Conservation (phyloP, 768 basidiomycete species). For the Cubamyces sp. region DNA sequence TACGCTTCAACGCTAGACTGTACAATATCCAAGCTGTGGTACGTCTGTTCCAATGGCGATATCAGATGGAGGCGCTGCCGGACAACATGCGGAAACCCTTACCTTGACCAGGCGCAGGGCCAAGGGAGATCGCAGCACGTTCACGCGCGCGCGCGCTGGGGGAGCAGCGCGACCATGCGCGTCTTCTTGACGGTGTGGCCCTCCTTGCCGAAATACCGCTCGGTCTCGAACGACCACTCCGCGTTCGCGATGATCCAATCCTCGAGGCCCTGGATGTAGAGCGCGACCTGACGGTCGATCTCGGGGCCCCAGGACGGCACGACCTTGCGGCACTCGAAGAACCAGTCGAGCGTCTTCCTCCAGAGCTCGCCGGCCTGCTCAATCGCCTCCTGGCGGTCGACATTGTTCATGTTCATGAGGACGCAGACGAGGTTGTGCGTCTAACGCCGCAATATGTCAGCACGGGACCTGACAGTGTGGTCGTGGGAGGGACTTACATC, state of each 20-base stretch:
- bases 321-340: conserved; percentile 46
- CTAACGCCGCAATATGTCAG: conserved; percentile 8
- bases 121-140: neutral
- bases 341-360: conserved; percentile 69
- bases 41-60: neutral
- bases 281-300: conserved; percentile 61
- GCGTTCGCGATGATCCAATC: conserved; percentile 76
- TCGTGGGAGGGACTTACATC: conserved; percentile 34
- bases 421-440: conserved; percentile 77
- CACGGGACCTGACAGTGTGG: neutral
- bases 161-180: conserved; percentile 57
- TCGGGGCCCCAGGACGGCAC: conserved; percentile 71
- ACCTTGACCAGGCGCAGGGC: conserved; percentile 4
- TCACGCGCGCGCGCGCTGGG: conserved; percentile 27
- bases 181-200: conserved; percentile 57
- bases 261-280: conserved; percentile 68
- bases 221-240: conserved; percentile 77
- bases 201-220: conserved; percentile 68
- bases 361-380: conserved; percentile 70
- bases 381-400: conserved; percentile 63
- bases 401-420: conserved; percentile 62
- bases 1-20: conserved; percentile 12
- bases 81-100: neutral
- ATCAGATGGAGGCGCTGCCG: neutral
- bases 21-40: conserved; percentile 18